These are phyloP conservation scores for Raphanus sativus DNA, from an alignment of 345 rosid species.

Conservation along the genomic window DNA sequence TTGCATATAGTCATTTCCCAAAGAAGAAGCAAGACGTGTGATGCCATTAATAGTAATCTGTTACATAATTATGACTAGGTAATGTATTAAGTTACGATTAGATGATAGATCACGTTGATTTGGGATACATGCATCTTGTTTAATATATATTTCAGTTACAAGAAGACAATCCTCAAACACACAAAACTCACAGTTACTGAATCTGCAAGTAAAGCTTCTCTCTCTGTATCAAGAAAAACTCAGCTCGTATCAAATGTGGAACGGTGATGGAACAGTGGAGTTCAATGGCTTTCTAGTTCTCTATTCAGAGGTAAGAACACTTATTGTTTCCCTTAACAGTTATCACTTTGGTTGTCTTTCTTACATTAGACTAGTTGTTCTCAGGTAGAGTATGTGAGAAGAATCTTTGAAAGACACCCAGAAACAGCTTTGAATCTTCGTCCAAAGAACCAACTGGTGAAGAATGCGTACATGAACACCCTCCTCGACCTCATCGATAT, in stretches of 20 bases:
- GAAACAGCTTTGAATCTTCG: constrained; percentile 28
- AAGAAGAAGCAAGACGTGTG: constrained; percentile 29
- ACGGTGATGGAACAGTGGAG: constrained; percentile 40
- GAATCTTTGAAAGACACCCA: constrained; percentile 39
- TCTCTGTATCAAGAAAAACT: background rate
- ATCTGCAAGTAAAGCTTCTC: constrained; percentile 10
- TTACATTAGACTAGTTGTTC: constrained; percentile 8
- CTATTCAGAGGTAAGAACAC: constrained; percentile 30
- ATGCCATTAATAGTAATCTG: constrained; percentile 12
- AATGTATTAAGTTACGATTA: constrained; percentile 17
- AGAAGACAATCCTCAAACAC: constrained; percentile 1
- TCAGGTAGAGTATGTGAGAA: constrained; percentile 32
- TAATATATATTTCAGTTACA: constrained; percentile 29
- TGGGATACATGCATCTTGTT: constrained; percentile 26
- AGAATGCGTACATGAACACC: constrained; percentile 13
- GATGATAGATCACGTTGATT: constrained; percentile 11
- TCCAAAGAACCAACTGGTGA: constrained; percentile 24
- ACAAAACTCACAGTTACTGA: background rate
- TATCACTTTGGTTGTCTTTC: background rate
- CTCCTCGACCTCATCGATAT: constrained; percentile 33
- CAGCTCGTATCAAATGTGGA: constrained; percentile 31
- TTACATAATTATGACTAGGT: constrained; percentile 8
- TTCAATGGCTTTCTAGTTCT: constrained; percentile 35
- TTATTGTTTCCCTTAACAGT: background rate
- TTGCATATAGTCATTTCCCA: constrained; percentile 3